phyloP scores from a whole-genome alignment of 257 asterid genomes.

The Solanum corneliomulleri region DNA sequence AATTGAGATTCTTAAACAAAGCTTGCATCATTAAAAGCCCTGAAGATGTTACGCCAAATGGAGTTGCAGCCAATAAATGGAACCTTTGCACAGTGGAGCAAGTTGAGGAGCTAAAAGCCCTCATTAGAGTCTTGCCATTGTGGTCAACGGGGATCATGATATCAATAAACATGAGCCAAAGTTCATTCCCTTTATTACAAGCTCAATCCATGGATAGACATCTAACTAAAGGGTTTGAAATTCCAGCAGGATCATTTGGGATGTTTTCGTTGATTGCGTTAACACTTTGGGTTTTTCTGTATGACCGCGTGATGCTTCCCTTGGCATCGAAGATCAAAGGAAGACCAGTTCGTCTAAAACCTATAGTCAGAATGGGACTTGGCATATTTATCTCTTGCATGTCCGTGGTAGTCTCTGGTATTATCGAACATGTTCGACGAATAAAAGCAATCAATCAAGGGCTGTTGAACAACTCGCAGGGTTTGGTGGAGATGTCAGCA shows the following conservation, averaged over 20 bases:
- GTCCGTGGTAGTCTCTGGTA: constrained; percentile 40
- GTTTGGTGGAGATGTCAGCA: constrained; percentile 37
- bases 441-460: constrained; percentile 36
- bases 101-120: constrained; percentile 26
- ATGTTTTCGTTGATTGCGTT: constrained; percentile 15
- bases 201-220: constrained; percentile 1
- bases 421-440: constrained; percentile 35
- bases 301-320: constrained; percentile 41
- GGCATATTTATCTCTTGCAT: constrained; percentile 35
- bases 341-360: constrained; percentile 22
- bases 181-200: not conserved
- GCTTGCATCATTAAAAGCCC: constrained; percentile 11
- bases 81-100: constrained; percentile 21
- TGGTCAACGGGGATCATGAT: constrained; percentile 11
- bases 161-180: not conserved
- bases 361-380: constrained; percentile 47
- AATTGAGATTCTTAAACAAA: constrained; percentile 29
- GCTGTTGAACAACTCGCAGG: constrained; percentile 20
- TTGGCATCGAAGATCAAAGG: constrained; percentile 36
- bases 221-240: not conserved
- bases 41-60: constrained; percentile 11
- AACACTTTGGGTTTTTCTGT: constrained; percentile 34
- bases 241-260: not conserved
- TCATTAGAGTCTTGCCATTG: constrained; percentile 14
- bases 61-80: constrained; percentile 14